Evolutionary conservation across 306 rosid genomes (phyloP).

Genomic region (Chamaecrista fasciculata): DNA sequence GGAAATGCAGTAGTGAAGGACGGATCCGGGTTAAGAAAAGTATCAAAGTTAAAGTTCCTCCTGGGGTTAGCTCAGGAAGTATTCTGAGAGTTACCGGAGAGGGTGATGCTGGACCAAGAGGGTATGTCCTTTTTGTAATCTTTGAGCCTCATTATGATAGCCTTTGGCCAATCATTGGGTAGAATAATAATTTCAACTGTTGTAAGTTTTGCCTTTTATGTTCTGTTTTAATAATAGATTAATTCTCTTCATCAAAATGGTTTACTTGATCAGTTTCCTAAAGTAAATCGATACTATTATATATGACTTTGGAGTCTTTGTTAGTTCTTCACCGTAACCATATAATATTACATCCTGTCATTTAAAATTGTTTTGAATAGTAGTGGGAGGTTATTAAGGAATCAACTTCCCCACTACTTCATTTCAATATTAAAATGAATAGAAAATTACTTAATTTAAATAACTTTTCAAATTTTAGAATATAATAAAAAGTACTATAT

Average conservation of each 20-base stretch:
- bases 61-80: constrained; percentile 89
- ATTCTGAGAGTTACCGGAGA: constrained; percentile 91
- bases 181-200: background rate
- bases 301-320: too few species aligned
- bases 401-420: too few species aligned
- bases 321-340: too few species aligned
- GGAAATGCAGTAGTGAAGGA: constrained; percentile 92
- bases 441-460: too few species aligned
- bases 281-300: too few species aligned
- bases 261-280: background rate
- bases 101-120: constrained; percentile 93
- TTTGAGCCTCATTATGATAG: background rate
- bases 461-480: too few species aligned
- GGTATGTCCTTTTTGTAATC: constrained; percentile 49
- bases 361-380: too few species aligned
- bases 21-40: constrained; percentile 76
- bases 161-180: background rate
- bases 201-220: background rate
- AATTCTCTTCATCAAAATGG: constrained; percentile 11
- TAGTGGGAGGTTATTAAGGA: too few species aligned
- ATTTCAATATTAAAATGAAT: too few species aligned
- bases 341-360: too few species aligned
- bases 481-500: too few species aligned
- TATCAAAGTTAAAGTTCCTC: constrained; percentile 94
- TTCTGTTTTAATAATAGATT: background rate